phyloP scores from a whole-genome alignment of 139 green algal genomes.

The Spirogloea muscicola region DNA sequence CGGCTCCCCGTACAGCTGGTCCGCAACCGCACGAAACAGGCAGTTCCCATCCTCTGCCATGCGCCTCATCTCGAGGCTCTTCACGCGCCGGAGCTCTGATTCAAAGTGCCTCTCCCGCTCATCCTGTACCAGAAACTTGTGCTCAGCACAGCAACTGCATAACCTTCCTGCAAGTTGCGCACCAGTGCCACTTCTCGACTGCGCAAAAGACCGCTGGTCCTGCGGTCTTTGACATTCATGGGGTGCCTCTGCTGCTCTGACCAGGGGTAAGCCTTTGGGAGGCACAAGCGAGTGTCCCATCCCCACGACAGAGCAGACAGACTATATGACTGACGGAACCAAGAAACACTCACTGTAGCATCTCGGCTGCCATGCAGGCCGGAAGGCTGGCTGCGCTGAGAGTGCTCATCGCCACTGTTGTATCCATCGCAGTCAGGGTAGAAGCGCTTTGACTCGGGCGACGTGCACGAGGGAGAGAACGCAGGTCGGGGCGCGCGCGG shows the following conservation, averaged over 20 bases:
- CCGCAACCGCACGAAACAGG: slow-evolving; percentile 32
- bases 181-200: neutral
- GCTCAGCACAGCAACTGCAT: neutral
- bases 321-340: slow-evolving; percentile 1
- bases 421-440: slow-evolving; percentile 22
- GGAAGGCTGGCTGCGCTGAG: neutral
- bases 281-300: neutral
- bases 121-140: neutral
- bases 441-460: too few relatives aligned
- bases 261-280: neutral
- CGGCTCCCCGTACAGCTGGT: slow-evolving; percentile 38
- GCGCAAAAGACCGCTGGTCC: neutral
- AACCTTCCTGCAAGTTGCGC: neutral
- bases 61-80: slow-evolving; percentile 7
- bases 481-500: too few relatives aligned
- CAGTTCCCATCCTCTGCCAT: slow-evolving; percentile 36
- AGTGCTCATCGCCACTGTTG: slow-evolving; percentile 31
- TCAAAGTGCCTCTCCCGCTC: slow-evolving; percentile 35
- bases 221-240: neutral
- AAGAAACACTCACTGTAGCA: too few relatives aligned
- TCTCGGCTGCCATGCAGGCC: neutral
- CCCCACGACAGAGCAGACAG: neutral
- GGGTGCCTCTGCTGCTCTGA: neutral
- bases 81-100: slow-evolving; percentile 9
- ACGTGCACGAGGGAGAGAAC: too few relatives aligned